Conservation (phyloP, 2,329 filamentous ascomycete species). For the Pseudogymnoascus sp. region DNA sequence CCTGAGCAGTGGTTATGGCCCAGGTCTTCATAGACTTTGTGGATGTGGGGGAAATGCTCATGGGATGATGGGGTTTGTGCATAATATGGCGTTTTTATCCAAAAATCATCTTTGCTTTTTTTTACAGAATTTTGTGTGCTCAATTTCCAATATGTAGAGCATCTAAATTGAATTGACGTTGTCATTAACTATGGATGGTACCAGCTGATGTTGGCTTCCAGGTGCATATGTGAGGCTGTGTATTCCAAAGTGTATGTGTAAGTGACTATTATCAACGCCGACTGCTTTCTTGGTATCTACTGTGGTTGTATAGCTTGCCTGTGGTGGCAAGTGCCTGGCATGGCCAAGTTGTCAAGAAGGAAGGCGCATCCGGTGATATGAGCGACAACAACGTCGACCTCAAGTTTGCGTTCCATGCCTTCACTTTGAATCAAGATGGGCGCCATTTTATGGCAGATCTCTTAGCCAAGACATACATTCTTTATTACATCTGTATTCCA, state of each 20-base stretch:
- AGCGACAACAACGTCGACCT: not conserved
- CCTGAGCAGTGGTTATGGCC: conserved; percentile 25
- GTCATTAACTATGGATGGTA: conserved; percentile 1
- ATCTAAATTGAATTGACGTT: not conserved
- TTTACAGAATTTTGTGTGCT: conserved; percentile 12
- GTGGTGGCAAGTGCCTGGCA: not conserved
- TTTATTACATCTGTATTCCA: not conserved
- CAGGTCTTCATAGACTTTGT: conserved; percentile 9
- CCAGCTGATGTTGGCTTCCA: not conserved
- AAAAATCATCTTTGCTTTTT: conserved; percentile 25
- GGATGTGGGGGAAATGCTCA: conserved; percentile 18
- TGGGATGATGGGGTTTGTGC: conserved; percentile 31
- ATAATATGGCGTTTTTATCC: conserved; percentile 28
- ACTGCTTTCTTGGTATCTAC: not conserved
- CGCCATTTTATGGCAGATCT: conserved; percentile 5
- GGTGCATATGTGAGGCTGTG: not conserved
- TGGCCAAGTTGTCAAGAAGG: not conserved
- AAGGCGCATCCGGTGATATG: not conserved
- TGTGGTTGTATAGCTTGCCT: not conserved
- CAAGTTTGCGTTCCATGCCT: not conserved
- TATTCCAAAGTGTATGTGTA: not conserved
- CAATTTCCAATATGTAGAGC: conserved; percentile 7
- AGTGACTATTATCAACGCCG: not conserved
- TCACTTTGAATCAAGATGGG: not conserved
- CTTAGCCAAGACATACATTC: conserved; percentile 1